phyloP scores from a whole-genome alignment of 164 flowering plant species.

The Taxillus chinensis region DNA sequence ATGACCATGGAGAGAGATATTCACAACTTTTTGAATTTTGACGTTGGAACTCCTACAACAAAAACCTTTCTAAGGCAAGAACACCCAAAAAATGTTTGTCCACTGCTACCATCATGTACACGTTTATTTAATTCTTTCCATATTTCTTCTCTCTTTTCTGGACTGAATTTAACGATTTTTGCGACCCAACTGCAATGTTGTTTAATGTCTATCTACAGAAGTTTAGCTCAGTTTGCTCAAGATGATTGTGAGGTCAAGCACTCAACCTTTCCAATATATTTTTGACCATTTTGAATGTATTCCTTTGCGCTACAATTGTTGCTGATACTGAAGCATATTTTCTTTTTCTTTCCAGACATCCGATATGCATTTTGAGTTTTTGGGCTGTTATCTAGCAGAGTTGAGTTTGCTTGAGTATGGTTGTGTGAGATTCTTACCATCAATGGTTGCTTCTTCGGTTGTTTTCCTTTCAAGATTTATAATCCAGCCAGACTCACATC shows the following conservation, averaged over 20 bases:
- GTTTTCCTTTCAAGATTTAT: background rate
- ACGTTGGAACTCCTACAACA: constrained; percentile 55
- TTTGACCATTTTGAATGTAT: too few relatives aligned
- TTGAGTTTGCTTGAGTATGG: background rate
- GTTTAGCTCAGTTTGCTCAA: constrained; percentile 43
- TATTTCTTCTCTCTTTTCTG: background rate
- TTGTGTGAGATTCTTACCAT: constrained; percentile 1
- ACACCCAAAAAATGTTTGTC: background rate
- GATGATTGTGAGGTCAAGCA: constrained; percentile 36
- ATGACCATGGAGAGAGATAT: constrained; percentile 57
- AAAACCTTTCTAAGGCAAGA: constrained; percentile 54
- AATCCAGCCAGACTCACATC: background rate
- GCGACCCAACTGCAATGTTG: constrained; percentile 6
- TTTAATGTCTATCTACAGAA: constrained; percentile 29
- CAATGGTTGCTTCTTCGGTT: background rate
- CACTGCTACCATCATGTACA: too few relatives aligned
- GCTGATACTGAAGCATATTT: background rate
- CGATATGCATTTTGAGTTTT: background rate
- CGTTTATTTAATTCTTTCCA: background rate
- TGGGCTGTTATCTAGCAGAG: background rate
- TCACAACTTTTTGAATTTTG: constrained; percentile 46
- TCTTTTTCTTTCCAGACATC: background rate
- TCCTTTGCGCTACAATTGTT: background rate
- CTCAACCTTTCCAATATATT: too few relatives aligned
- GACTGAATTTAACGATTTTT: background rate